Conservation (phyloP, 208 protist species). For the Acanthamoeba polyphaga region DNA sequence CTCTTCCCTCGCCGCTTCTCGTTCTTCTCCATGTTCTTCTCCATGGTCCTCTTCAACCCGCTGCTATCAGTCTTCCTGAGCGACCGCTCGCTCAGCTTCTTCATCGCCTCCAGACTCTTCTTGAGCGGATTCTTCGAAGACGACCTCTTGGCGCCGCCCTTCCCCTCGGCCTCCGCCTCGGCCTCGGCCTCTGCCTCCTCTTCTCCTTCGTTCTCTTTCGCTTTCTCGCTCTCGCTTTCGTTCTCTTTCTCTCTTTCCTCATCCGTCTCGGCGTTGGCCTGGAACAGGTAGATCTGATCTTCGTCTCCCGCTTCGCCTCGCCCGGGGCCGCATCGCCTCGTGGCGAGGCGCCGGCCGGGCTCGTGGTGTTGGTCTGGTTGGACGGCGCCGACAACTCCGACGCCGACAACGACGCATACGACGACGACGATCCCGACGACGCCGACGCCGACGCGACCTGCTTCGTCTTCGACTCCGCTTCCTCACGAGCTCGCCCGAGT, state of each 20-base stretch:
- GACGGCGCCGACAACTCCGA: too few species aligned
- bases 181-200: background rate
- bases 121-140: background rate
- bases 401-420: background rate
- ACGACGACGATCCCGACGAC: background rate
- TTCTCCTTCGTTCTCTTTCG: too few species aligned
- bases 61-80: background rate
- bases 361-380: too few species aligned
- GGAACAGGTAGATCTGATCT: background rate
- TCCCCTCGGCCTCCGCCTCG: too few species aligned
- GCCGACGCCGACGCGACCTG: background rate
- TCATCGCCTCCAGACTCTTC: background rate
- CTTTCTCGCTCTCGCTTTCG: too few species aligned
- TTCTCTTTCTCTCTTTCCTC: too few species aligned
- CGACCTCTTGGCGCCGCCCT: too few species aligned
- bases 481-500: background rate
- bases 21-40: background rate
- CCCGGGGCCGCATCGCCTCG: background rate
- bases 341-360: too few species aligned
- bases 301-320: background rate
- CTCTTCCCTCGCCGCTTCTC: background rate
- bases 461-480: background rate
- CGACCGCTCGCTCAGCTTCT: slow-evolving; percentile 2
- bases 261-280: background rate
- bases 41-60: background rate